These are phyloP conservation scores for Mesembryanthemum crystallinum DNA, from an alignment of 148 eudicot genomes.

Conservation along the genomic window DNA sequence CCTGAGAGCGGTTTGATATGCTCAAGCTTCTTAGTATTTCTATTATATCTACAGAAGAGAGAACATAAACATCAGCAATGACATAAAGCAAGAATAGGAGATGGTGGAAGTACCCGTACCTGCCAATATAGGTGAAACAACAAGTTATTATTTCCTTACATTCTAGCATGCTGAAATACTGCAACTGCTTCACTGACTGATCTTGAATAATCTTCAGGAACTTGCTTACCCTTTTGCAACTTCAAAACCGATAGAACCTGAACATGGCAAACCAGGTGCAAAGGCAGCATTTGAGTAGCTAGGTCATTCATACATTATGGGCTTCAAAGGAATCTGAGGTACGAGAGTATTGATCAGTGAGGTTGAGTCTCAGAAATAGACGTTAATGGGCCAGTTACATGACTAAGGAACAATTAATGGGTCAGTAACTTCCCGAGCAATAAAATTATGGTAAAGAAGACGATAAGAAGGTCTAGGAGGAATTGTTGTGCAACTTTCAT, in stretches of 20 bases:
- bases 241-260: constrained; percentile 71
- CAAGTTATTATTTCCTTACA: constrained; percentile 36
- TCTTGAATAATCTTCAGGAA: constrained; percentile 70
- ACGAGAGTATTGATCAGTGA: background rate
- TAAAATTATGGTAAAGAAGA: too few relatives aligned
- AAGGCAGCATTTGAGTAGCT: background rate
- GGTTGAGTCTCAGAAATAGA: background rate
- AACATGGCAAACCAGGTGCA: background rate
- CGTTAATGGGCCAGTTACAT: background rate
- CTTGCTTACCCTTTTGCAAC: constrained; percentile 49
- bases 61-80: background rate
- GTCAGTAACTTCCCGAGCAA: too few relatives aligned
- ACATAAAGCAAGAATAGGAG: background rate
- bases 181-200: constrained; percentile 70
- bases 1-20: constrained; percentile 55
- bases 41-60: constrained; percentile 53
- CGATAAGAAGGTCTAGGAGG: too few relatives aligned
- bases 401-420: too few relatives aligned
- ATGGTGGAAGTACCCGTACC: background rate
- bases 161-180: constrained; percentile 75
- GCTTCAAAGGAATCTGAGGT: background rate
- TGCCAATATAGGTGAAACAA: background rate
- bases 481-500: background rate
- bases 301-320: background rate
- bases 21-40: constrained; percentile 42